Conservation (phyloP, 768 basidiomycete species). For the Panellus pusillus region DNA sequence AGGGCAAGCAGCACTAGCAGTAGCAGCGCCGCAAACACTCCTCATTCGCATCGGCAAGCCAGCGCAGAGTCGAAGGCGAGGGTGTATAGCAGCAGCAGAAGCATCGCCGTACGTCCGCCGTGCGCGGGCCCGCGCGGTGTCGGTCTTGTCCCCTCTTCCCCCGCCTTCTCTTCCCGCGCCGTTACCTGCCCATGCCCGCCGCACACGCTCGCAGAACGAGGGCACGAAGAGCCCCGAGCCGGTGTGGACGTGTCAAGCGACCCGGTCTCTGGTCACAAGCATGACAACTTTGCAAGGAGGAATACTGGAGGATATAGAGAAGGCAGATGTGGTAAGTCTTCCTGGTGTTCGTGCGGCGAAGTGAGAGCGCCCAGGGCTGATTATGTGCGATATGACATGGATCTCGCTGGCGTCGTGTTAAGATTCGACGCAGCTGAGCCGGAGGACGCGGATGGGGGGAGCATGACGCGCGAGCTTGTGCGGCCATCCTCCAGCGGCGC, state of each 20-base stretch:
- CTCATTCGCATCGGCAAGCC: background rate
- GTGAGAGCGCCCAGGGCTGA: too few species aligned
- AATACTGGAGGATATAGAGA: background rate
- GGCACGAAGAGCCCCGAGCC: constrained; percentile 14
- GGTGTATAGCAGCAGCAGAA: background rate
- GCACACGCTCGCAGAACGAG: background rate
- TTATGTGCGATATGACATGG: background rate
- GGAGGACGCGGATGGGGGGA: constrained; percentile 17
- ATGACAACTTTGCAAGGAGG: too few species aligned
- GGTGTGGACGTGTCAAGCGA: constrained; percentile 12
- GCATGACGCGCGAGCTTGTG: constrained; percentile 20
- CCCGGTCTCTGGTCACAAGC: background rate
- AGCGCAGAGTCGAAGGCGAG: background rate
- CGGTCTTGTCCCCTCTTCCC: background rate
- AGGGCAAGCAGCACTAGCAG: too few species aligned
- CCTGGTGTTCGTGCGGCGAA: too few species aligned
- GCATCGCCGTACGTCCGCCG: constrained; percentile 17
- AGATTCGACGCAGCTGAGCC: constrained; percentile 16
- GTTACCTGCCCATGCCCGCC: background rate
- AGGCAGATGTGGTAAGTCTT: constrained; percentile 14
- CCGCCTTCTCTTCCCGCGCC: background rate
- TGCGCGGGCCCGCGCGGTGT: constrained; percentile 14
- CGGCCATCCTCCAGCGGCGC: constrained; percentile 10
- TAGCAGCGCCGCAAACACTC: too few species aligned
- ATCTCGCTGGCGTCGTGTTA: constrained; percentile 20